Evolutionary conservation across 805 yeast genomes (phyloP).

Genomic region (Zygosaccharomyces lentus): DNA sequence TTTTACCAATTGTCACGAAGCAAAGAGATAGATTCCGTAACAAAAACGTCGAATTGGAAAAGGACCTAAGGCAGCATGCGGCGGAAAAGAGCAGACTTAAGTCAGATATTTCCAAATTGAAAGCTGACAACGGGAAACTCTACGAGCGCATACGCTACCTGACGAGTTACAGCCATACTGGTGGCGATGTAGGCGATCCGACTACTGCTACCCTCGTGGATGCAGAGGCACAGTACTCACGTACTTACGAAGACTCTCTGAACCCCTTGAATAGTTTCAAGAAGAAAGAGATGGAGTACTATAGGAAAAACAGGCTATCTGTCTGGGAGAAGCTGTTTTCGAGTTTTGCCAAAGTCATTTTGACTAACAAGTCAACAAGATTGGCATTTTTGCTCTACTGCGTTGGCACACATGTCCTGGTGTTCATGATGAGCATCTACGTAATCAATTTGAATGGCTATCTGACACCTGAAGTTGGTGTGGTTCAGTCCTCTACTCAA

Average conservation of each 20-base stretch:
- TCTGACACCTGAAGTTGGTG: constrained; percentile 43
- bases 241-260: constrained; percentile 66
- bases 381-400: constrained; percentile 72
- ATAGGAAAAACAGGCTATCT: constrained; percentile 61
- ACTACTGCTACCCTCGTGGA: constrained; percentile 33
- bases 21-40: constrained; percentile 91
- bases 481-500: constrained; percentile 18
- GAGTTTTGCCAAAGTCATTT: constrained; percentile 65
- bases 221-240: constrained; percentile 57
- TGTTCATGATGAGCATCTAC: constrained; percentile 59
- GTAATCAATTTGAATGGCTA: constrained; percentile 45
- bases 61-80: constrained; percentile 61
- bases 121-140: constrained; percentile 70
- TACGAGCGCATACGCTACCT: constrained; percentile 73
- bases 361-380: constrained; percentile 69
- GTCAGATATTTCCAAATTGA: constrained; percentile 57
- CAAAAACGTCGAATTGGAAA: constrained; percentile 79
- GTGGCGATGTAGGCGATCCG: constrained; percentile 28
- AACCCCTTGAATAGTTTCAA: constrained; percentile 84
- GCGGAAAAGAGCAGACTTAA: constrained; percentile 54
- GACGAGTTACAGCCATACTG: constrained; percentile 43
- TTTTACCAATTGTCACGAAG: constrained; percentile 83
- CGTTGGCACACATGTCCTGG: constrained; percentile 65
- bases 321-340: constrained; percentile 76
- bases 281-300: constrained; percentile 67